A percentile compares a stretch with the other conserved stretches of the same genome.
These are phyloP conservation scores for Aureococcus anophagefferens DNA, from an alignment of 108 stramenopile species.

Conservation along the genomic window DNA sequence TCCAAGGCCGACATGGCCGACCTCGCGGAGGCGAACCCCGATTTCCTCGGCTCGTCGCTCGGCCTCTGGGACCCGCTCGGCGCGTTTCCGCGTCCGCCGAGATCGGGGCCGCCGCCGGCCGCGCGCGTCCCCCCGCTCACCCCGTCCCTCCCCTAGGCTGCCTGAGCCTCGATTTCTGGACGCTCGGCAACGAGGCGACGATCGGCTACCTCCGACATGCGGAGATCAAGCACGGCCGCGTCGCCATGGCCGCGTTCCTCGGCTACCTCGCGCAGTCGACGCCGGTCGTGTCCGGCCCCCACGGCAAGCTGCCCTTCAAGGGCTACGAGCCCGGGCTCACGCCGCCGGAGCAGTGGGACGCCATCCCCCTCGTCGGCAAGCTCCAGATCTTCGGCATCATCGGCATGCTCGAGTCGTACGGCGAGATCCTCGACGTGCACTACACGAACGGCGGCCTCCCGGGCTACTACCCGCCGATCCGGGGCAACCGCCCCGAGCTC, in stretches of 20 bases:
- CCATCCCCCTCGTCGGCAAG: constrained; percentile 3
- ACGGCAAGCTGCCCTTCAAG: neutral
- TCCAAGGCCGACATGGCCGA: neutral
- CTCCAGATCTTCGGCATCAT: constrained; percentile 32
- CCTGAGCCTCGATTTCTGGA: neutral
- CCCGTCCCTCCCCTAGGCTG: neutral
- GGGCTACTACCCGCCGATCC: neutral
- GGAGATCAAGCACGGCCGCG: constrained; percentile 52
- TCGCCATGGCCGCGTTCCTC: constrained; percentile 64
- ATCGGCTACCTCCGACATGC: constrained; percentile 49
- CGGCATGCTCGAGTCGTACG: constrained; percentile 50
- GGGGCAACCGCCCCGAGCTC: neutral
- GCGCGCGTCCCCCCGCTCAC: too few species aligned
- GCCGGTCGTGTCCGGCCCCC: constrained; percentile 42
- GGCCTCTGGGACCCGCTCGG: constrained; percentile 1
- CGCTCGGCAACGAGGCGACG: constrained; percentile 43
- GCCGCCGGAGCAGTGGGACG: constrained; percentile 16
- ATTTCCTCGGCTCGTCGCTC: neutral
- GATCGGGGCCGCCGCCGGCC: too few species aligned
- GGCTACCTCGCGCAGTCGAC: constrained; percentile 57
- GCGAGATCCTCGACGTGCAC: constrained; percentile 23
- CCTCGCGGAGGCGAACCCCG: neutral
- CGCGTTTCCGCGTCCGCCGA: too few species aligned
- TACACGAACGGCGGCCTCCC: neutral
- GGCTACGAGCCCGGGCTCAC: neutral